A percentile compares a stretch with the other conserved stretches of the same genome.
Conservation (phyloP, 208 protist species). For the Trypanosoma congolense region DNA sequence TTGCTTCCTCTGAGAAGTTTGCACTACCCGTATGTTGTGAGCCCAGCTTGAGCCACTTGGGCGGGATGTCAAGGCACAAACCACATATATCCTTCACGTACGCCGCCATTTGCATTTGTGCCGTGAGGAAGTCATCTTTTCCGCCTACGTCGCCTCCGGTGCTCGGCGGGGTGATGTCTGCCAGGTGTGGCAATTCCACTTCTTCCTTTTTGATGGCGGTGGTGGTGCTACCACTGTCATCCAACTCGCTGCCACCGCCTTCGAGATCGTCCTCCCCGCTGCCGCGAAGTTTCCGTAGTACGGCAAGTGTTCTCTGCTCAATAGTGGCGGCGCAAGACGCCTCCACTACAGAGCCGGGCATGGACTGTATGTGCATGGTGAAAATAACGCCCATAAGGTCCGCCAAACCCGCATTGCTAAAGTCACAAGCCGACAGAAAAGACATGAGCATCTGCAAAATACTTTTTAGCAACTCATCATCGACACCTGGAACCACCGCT, state of each 20-base stretch:
- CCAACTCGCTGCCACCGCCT: not conserved
- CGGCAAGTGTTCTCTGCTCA: constrained; percentile 41
- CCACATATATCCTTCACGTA: constrained; percentile 65
- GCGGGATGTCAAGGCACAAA: constrained; percentile 19
- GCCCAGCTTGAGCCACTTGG: constrained; percentile 28
- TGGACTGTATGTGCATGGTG: constrained; percentile 41
- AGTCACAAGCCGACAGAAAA: constrained; percentile 43
- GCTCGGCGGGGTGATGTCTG: no score
- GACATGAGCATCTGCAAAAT: constrained; percentile 54
- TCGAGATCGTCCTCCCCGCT: constrained; percentile 2
- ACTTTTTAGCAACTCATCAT: constrained; percentile 58
- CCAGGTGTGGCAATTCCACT: no score
- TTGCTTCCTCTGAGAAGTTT: constrained; percentile 5
- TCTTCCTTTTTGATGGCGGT: no score
- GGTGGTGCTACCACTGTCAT: not conserved
- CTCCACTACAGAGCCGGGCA: constrained; percentile 50
- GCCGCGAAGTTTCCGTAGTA: constrained; percentile 25
- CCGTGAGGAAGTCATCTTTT: constrained; percentile 23
- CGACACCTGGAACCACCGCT: not conserved
- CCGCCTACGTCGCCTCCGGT: not conserved
- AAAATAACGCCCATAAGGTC: constrained; percentile 57
- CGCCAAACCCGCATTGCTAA: constrained; percentile 28
- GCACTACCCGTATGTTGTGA: not conserved
- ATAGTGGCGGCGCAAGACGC: constrained; percentile 61
- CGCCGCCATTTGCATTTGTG: constrained; percentile 47